Conservation (phyloP, 495 filamentous ascomycete genomes). For the Aspergillus conjunctus region DNA sequence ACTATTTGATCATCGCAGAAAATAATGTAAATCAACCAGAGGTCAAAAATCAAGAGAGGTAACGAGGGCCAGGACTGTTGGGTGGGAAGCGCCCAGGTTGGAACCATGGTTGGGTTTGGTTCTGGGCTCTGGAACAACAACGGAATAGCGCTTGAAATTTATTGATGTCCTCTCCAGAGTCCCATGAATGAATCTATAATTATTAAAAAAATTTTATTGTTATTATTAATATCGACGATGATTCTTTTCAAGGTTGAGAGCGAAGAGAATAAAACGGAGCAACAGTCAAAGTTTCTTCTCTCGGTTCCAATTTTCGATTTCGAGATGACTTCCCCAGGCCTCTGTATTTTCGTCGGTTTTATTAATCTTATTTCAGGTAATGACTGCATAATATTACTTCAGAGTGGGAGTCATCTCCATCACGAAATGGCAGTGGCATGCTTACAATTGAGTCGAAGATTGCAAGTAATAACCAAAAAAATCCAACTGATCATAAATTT, state of each 20-base stretch:
- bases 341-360: too few relatives aligned
- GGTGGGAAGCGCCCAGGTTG: neutral
- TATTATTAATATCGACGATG: neutral
- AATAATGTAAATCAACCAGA: neutral
- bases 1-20: neutral
- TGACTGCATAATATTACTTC: too few relatives aligned
- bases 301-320: too few relatives aligned
- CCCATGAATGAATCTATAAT: neutral
- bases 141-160: neutral
- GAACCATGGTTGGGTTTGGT: conserved; percentile 10
- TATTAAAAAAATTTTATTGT: neutral
- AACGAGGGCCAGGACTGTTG: neutral
- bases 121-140: neutral
- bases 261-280: too few relatives aligned
- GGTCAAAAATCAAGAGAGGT: neutral
- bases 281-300: too few relatives aligned
- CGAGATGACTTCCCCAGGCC: too few relatives aligned
- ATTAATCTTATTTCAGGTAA: too few relatives aligned
- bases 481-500: too few relatives aligned
- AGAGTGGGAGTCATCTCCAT: too few relatives aligned
- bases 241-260: neutral
- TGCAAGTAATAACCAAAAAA: too few relatives aligned
- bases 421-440: too few relatives aligned
- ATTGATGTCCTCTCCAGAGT: neutral
- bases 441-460: too few relatives aligned